Base-by-base conservation (phyloP, 345 rosid species). In the Eucalyptus tenuipes region DNA sequence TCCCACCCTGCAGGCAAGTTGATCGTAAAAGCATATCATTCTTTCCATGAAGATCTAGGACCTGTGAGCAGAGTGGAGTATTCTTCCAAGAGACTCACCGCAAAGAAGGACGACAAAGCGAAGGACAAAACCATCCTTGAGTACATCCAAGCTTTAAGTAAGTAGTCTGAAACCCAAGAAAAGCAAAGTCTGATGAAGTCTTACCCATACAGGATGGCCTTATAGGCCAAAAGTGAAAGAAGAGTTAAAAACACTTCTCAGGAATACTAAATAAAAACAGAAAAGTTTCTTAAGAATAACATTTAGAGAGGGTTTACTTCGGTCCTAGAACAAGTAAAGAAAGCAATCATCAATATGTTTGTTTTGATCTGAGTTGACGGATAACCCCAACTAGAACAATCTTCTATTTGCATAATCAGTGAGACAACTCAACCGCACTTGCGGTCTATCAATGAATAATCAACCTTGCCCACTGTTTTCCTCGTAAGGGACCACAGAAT, bases 141-240 rank as follows among this genome's bases (percentile, higher is more conserved):
- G 95, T 95, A 50, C 95, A 94, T 87, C 94, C 95, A 90, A 95
- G 97, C 93, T 95, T 95, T 88, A 93, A 49, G 68, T 95, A 95
- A 47, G 94, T 93, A 88, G 94, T 91, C 97, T 95, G 92, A 89
- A 88, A 89, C 31, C 89, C 50, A 89, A 45, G 90, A 86, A 31
- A 88, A 88, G 88, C 42, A 86, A 50, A n/a, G 59, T 66, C 75
- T 64, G 75, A 66, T 10, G 8, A 66, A 66, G 75, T 66, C 75
- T n/a, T 66, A n/a, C 75, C 31, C 31, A 66, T 66, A 37, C 20
- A 66, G 15, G 37, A 66, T n/a, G 75, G 31, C 75, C 75, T n/a
- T n/a, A n/a, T 14, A n/a, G 20, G 75, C 75, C 40, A 16, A 66
- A 55, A 66, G 40, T 66, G 75, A 15, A 66, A n/a, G 75, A 66